Evolutionary conservation across 2,329 filamentous ascomycete genomes (phyloP).

Genomic region (Colletotrichum endophyticum): DNA sequence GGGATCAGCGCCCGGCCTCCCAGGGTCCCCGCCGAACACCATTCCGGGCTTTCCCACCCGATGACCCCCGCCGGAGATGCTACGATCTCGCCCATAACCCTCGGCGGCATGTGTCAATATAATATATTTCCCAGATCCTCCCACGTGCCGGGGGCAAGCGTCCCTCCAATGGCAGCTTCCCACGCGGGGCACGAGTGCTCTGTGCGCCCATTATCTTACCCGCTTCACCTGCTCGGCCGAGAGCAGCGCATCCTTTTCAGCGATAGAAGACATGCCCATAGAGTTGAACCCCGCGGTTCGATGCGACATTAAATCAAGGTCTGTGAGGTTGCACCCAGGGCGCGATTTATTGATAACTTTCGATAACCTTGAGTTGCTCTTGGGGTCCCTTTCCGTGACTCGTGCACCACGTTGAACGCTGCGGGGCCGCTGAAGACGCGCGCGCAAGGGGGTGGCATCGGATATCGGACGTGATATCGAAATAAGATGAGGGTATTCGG

Average conservation of each 20-base stretch:
- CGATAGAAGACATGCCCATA: neutral
- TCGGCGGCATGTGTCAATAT: conserved; percentile 13
- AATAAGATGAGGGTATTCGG: neutral
- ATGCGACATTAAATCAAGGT: conserved; percentile 3
- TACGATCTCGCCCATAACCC: neutral
- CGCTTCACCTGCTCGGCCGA: neutral
- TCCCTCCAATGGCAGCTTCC: neutral
- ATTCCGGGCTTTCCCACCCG: conserved; percentile 6
- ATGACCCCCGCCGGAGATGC: conserved; percentile 15
- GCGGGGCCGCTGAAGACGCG: neutral
- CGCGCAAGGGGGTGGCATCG: neutral
- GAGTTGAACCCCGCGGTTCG: conserved; percentile 1
- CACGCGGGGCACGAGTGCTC: neutral
- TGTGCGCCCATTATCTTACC: neutral
- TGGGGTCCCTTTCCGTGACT: conserved; percentile 1
- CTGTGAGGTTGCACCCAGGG: neutral
- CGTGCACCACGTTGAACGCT: neutral
- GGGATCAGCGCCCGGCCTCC: conserved; percentile 5
- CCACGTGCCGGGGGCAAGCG: neutral
- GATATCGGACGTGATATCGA: neutral
- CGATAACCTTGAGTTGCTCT: neutral
- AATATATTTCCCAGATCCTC: neutral
- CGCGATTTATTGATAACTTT: neutral
- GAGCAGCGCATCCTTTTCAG: neutral
- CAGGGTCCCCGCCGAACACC: neutral